Evolutionary conservation across 2,329 filamentous ascomycete genomes (phyloP).

Genomic region (Fusarium nanum): DNA sequence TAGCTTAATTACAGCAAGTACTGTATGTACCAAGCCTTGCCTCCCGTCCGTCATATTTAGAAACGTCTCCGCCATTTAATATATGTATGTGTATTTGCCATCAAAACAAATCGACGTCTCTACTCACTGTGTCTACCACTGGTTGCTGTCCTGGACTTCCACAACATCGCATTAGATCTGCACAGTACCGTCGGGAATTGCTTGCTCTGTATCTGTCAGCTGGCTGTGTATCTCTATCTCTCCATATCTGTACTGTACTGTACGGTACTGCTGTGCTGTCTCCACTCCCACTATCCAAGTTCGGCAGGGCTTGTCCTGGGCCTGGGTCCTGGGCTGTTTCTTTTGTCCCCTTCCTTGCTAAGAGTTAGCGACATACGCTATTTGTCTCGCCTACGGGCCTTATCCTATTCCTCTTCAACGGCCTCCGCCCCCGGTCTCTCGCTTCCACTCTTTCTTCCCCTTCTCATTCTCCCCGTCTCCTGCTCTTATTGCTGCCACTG

Average conservation of each 20-base stretch:
- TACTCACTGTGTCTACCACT: background rate
- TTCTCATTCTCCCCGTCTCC: slow-evolving; percentile 24
- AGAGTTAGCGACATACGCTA: slow-evolving; percentile 33
- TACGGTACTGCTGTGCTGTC: slow-evolving; percentile 1
- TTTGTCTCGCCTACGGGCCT: slow-evolving; percentile 18
- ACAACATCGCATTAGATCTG: slow-evolving; percentile 14
- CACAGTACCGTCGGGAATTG: slow-evolving; percentile 25
- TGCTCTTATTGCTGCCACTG: slow-evolving; percentile 6
- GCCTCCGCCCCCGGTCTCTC: slow-evolving; percentile 40
- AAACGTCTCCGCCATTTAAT: slow-evolving; percentile 12
- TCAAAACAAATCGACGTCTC: background rate
- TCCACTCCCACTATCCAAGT: slow-evolving; percentile 13
- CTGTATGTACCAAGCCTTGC: slow-evolving; percentile 5
- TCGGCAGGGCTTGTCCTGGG: slow-evolving; percentile 17
- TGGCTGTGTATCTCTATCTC: background rate
- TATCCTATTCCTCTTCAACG: slow-evolving; percentile 43
- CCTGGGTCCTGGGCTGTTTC: slow-evolving; percentile 11
- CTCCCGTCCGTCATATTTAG: slow-evolving; percentile 4
- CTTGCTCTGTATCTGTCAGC: slow-evolving; percentile 3
- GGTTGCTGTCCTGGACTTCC: slow-evolving; percentile 26
- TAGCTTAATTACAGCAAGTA: background rate
- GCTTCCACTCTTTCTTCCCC: slow-evolving; percentile 28
- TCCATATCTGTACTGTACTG: background rate
- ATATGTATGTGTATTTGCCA: background rate
- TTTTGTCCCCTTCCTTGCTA: slow-evolving; percentile 22